phyloP scores from a whole-genome alignment of 495 filamentous ascomycete genomes.

The Annulohypoxylon moriforme region DNA sequence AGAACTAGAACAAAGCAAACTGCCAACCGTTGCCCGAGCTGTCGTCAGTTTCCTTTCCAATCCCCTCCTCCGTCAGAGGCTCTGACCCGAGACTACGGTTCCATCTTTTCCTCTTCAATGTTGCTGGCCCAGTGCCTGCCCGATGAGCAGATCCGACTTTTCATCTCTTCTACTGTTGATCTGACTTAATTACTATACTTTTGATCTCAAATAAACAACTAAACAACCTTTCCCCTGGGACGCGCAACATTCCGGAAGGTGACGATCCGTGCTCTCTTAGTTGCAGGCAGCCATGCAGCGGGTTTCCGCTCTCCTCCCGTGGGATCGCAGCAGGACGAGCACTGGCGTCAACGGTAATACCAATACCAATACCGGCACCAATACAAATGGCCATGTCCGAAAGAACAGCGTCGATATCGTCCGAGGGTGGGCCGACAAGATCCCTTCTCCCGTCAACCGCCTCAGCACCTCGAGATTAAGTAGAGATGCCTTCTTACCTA shows the following conservation, averaged over 20 bases:
- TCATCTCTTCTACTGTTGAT: conserved; percentile 11
- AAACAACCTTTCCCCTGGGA: conserved; percentile 26
- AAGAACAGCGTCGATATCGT: conserved; percentile 54
- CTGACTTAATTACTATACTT: conserved; percentile 16
- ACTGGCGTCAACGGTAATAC: conserved; percentile 30
- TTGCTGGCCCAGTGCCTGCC: conserved; percentile 32
- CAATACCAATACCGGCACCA: conserved; percentile 6
- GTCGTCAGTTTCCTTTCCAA: conserved; percentile 38
- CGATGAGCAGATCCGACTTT: conserved; percentile 22
- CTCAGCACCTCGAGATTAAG: conserved; percentile 50
- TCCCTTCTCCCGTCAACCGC: conserved; percentile 51
- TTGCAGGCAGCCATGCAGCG: conserved; percentile 58
- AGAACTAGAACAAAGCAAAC: conserved; percentile 3
- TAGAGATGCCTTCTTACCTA: conserved; percentile 81
- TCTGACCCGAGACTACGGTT: conserved; percentile 31
- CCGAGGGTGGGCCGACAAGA: conserved; percentile 61
- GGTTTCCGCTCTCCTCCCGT: conserved; percentile 63
- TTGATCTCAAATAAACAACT: conserved; percentile 26
- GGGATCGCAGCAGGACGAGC: conserved; percentile 58
- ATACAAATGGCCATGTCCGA: conserved; percentile 24
- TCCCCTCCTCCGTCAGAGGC: conserved; percentile 21
- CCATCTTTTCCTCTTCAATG: conserved; percentile 29
- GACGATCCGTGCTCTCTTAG: conserved; percentile 36
- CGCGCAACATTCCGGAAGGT: conserved; percentile 28
- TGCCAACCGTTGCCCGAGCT: conserved; percentile 33